Base-by-base conservation (phyloP, 2,329 filamentous ascomycete species). In the Phyllachora maydis region DNA sequence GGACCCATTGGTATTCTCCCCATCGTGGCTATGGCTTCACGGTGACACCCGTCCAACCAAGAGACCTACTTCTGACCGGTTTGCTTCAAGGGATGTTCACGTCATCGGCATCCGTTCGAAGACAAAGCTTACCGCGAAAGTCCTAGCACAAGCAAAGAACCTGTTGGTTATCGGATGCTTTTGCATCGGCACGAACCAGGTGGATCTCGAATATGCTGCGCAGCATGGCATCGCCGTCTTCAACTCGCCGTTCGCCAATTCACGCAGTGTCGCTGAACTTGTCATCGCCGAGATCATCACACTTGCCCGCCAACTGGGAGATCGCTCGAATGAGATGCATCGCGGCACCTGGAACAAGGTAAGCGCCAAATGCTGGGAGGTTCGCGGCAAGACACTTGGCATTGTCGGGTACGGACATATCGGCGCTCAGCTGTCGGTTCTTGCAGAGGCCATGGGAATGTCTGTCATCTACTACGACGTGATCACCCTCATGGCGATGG, bases 161-260 rank as follows among this genome's bases (percentile, higher is more conserved):
- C 64, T 98, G 25, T 75, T 95, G 28, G 88, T 93, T 31, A 69
- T 95, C 37, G 88, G 88, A 30, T 98, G 88, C 56, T 98, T 98
- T 64, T 98, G 88, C 49, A 98, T 98, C 39, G 88, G 88, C 34
- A 98, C 88, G 27, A 95, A 91, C 54, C 82, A 91, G 48, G 82
- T 92, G 34, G 74, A 91, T 45, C 67, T 91, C 29, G 65, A 79
- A 30, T 85, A 69, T 42, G 81, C 82, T 15, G 81, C 81, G 22
- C 61, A 64, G 35, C 68, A 77, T 42, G 82, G 88, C 35, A 92
- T 95, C 45, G 82, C 83, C 17, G 88, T 98, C 33, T 98, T 98
- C 68, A 98, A 98, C 55, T 95, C 88, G 21, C 88, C 88, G 2
- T 98, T 98, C 52, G 83, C 78, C 53, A 98, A 98, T 54, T 95